A percentile compares a stretch with the other conserved stretches of the same genome.
These are phyloP conservation scores for Epichloe gansuensis DNA, from an alignment of 2,329 filamentous ascomycete genomes.

Conservation along the genomic window DNA sequence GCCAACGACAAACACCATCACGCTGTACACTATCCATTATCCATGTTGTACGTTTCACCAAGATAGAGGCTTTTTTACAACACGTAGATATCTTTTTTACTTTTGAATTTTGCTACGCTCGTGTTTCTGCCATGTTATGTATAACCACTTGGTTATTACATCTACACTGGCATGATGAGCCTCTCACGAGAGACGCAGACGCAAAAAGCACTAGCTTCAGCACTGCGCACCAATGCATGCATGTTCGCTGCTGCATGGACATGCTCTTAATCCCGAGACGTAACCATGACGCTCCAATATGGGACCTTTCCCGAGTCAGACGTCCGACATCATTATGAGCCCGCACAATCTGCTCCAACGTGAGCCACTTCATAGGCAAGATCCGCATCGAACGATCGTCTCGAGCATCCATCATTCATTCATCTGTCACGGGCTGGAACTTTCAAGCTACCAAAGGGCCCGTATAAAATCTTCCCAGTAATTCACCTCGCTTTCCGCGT, in stretches of 20 bases:
- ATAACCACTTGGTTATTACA: slow-evolving; percentile 17
- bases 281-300: slow-evolving; percentile 6
- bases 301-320: neutral
- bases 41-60: neutral
- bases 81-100: neutral
- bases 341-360: slow-evolving; percentile 8
- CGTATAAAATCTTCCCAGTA: slow-evolving; percentile 16
- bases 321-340: slow-evolving; percentile 4
- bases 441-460: slow-evolving; percentile 52
- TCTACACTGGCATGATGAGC: slow-evolving; percentile 9
- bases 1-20: neutral
- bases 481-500: slow-evolving; percentile 12
- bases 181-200: slow-evolving; percentile 7
- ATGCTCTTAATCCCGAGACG: slow-evolving; percentile 3
- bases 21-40: neutral
- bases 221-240: neutral
- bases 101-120: slow-evolving; percentile 9
- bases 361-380: slow-evolving; percentile 8
- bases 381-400: slow-evolving; percentile 9
- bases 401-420: slow-evolving; percentile 7
- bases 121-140: slow-evolving; percentile 6
- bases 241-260: slow-evolving; percentile 1
- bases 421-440: slow-evolving; percentile 40
- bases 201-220: slow-evolving; percentile 15
- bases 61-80: neutral